Evolutionary conservation across 345 rosid species (phyloP).

Genomic region (Murraya paniculata): DNA sequence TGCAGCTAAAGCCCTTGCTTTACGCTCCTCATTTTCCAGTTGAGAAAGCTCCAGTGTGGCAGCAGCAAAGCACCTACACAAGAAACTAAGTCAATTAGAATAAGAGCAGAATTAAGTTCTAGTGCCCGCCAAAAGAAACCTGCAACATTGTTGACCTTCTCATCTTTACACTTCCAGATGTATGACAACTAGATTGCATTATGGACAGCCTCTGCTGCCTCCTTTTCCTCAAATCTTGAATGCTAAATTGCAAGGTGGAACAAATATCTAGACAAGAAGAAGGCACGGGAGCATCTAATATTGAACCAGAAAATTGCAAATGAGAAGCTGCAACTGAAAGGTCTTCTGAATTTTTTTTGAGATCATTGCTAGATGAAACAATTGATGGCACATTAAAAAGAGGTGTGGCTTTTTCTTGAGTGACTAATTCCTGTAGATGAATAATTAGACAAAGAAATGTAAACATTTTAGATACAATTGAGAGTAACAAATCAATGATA

Average conservation of each 20-base stretch:
- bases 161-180: conserved; percentile 37
- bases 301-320: conserved; percentile 31
- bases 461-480: conserved; percentile 7
- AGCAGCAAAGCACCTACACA: conserved; percentile 68
- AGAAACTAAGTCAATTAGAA: conserved; percentile 9
- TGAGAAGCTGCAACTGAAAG: conserved; percentile 34
- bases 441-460: conserved; percentile 19
- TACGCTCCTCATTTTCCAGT: conserved; percentile 76
- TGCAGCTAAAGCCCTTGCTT: conserved; percentile 76
- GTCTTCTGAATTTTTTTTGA: conserved; percentile 33
- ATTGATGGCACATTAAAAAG: conserved; percentile 30
- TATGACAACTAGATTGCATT: conserved; percentile 34
- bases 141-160: conserved; percentile 38
- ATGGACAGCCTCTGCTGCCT: conserved; percentile 64
- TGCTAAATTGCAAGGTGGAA: conserved; percentile 67
- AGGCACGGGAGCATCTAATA: conserved; percentile 43
- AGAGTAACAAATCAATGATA: not conserved
- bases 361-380: conserved; percentile 31
- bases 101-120: conserved; percentile 5
- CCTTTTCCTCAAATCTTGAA: conserved; percentile 56
- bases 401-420: conserved; percentile 30
- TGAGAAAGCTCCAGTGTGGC: conserved; percentile 87
- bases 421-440: conserved; percentile 34
- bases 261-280: conserved; percentile 51
- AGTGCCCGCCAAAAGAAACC: conserved; percentile 9